Conservation (phyloP, 2,329 filamentous ascomycete species). For the Magnaporthales sp. region DNA sequence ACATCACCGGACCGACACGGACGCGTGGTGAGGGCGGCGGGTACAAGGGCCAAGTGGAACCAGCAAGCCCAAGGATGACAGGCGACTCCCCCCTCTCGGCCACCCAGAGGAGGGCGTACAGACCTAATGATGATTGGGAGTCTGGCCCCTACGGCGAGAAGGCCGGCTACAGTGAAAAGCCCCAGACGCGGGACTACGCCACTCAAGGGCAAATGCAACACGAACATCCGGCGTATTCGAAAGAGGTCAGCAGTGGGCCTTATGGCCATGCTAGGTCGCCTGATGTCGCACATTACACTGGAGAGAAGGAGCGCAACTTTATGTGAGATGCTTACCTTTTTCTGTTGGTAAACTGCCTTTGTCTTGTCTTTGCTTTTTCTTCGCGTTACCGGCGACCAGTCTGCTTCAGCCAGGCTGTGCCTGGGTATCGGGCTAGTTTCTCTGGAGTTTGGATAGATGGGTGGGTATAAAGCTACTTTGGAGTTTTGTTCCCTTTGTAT, state of each 20-base stretch:
- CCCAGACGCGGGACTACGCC: not conserved
- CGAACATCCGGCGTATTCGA: not conserved
- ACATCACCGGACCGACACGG: constrained; percentile 1
- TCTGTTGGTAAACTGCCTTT: not conserved
- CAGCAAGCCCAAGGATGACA: not conserved
- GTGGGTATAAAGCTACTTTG: not conserved
- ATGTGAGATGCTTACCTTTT: not conserved
- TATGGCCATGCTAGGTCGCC: not conserved
- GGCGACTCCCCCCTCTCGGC: not conserved
- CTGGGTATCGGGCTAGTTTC: not conserved
- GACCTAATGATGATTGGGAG: not conserved
- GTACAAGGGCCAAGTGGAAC: not conserved
- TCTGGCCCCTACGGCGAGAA: not conserved
- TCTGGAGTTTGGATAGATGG: not conserved
- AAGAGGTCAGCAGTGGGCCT: not conserved
- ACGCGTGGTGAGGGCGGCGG: not conserved
- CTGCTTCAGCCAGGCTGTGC: not conserved
- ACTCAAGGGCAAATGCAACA: not conserved
- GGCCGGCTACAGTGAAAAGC: not conserved
- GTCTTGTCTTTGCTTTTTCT: not conserved
- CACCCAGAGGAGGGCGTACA: not conserved
- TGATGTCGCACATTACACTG: not conserved
- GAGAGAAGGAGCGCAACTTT: not conserved
- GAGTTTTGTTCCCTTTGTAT: not conserved
- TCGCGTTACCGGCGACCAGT: not conserved